A percentile compares a stretch with the other conserved stretches of the same genome.
Evolutionary conservation across 306 rosid genomes (phyloP).

Genomic region (Vachellia collinsii): DNA sequence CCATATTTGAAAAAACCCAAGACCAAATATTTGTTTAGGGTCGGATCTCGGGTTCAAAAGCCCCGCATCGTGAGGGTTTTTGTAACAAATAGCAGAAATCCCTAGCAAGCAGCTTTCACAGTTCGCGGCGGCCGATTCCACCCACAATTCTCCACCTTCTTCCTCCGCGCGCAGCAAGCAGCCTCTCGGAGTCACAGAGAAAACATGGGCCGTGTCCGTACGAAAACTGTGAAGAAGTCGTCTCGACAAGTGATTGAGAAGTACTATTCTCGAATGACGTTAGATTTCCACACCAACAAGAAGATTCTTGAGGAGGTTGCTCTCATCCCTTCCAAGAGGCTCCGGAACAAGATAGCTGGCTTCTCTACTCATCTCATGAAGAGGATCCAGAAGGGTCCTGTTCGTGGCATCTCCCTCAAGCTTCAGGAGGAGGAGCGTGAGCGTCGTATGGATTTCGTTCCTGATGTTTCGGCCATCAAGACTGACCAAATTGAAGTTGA

Average conservation of each 20-base stretch:
- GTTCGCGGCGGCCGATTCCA: not conserved
- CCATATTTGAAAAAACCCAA: not conserved
- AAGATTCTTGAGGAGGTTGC: slow-evolving; percentile 63
- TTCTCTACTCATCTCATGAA: slow-evolving; percentile 74
- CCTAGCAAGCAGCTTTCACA: not conserved
- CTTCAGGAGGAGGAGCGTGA: slow-evolving; percentile 77
- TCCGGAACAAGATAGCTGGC: slow-evolving; percentile 68
- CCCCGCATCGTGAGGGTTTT: not conserved
- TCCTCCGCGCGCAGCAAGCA: not conserved
- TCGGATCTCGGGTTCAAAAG: not conserved
- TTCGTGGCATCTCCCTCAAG: slow-evolving; percentile 67
- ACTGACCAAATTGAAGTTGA: slow-evolving; percentile 58
- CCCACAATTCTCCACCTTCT: not conserved
- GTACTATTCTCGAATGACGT: slow-evolving; percentile 63
- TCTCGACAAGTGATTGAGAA: slow-evolving; percentile 68
- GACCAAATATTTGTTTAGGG: not conserved
- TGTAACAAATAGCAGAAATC: not conserved
- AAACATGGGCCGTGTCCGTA: slow-evolving; percentile 67
- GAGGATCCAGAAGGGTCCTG: slow-evolving; percentile 71
- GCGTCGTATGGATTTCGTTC: slow-evolving; percentile 73
- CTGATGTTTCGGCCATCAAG: slow-evolving; percentile 55
- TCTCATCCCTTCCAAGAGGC: slow-evolving; percentile 62
- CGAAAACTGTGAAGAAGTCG: slow-evolving; percentile 76
- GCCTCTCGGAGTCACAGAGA: not conserved
- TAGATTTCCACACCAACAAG: slow-evolving; percentile 73